Percentiles rank a stretch among this genome's conserved stretches.
Evolutionary conservation across 768 basidiomycete species (phyloP).

Genomic region (Auricularia cornea): DNA sequence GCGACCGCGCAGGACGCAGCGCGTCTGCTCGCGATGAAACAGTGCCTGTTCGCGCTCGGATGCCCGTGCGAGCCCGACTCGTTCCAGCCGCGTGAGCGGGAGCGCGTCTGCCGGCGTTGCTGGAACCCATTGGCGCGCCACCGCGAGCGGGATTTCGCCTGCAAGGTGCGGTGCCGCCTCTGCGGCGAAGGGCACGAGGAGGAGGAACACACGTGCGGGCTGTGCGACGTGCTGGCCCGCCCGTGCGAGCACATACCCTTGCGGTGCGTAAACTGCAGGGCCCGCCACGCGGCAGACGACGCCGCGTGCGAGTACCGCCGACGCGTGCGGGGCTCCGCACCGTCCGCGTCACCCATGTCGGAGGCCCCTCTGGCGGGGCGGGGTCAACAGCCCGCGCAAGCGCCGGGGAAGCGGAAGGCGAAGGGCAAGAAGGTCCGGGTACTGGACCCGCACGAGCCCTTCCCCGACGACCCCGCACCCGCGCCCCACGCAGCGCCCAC

Average conservation of each 20-base stretch:
- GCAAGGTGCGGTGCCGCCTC: background rate
- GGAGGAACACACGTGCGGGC: background rate
- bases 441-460: background rate
- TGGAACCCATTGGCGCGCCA: background rate
- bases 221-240: background rate
- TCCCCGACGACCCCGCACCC: background rate
- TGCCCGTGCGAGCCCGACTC: background rate
- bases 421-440: background rate
- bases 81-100: background rate
- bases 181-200: background rate
- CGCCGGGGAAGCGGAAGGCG: background rate
- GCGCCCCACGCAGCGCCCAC: no score
- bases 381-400: background rate
- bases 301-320: background rate
- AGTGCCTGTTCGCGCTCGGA: background rate
- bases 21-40: background rate
- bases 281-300: background rate
- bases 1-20: background rate
- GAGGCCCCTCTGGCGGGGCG: no score
- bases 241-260: background rate
- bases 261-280: background rate
- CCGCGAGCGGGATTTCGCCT: background rate
- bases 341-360: background rate
- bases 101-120: background rate
- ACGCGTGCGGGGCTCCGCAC: background rate